Base-by-base conservation (phyloP, 2,329 filamentous ascomycete genomes). In the Arthroderma sp. region DNA sequence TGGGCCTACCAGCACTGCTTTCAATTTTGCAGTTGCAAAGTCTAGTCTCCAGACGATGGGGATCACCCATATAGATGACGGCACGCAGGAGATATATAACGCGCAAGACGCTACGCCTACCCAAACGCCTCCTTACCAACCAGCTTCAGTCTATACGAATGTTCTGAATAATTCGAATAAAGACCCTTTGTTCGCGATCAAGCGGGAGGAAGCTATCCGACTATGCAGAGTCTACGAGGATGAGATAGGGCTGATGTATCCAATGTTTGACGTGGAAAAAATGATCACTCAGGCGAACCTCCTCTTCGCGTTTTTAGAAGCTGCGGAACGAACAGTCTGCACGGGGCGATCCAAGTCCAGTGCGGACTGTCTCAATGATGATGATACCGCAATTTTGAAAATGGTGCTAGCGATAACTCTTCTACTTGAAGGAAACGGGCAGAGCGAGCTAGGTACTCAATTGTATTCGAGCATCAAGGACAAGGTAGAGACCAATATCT, bases 201-300 rank as follows among this genome's bases (percentile, higher is more conserved):
- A 81, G 56, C 84, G 85, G 65, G 83, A 90, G 37, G 90, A 96
- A 66, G 88, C 93, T 65, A 70, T 91, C 19, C 82, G 88, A 1
- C 73, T 96, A 13, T 88, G 88, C 62, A 79, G 81, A 13, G 76
- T 94, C 0, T 91, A 93, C 66, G 87, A 95, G 63, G 90, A 96
- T 65, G 91, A 96, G 68, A 85, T 94, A 65, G 88, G 88, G 44
- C 81, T 91, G 65, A 94, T 95, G 88, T 95, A 95, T 68, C 91
- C 91, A 0, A 81, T 95, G 2, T 71, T 95, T 51, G 81, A 88
- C 63, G 86, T 95, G 37, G 81, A 86, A 43, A 78, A 79, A 43
- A 75, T 94, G 39, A 83, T 87, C 38, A 75, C 77, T 4, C 87
- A 95, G 68, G 84, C 85, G 5, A 83, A 81, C 61, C 78, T 79